Conservation (phyloP, 2,329 filamentous ascomycete genomes). For the Diaporthe batatas region DNA sequence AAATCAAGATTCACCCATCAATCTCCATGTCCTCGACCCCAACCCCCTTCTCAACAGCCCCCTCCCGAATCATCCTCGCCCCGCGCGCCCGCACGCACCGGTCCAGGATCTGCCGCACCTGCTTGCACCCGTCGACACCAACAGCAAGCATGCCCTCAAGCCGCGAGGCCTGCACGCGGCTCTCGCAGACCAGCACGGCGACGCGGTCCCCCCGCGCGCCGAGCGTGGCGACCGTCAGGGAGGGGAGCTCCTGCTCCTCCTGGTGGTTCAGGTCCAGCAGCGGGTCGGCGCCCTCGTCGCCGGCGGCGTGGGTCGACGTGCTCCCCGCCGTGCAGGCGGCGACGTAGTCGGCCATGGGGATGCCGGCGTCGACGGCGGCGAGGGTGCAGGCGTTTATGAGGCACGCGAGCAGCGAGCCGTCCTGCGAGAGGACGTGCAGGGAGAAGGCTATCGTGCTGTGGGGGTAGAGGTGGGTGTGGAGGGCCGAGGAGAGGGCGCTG, state of each 20-base stretch:
- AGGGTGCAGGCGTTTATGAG: conserved; percentile 93
- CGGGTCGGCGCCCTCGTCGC: conserved; percentile 80
- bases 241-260: conserved; percentile 90
- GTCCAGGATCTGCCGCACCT: conserved; percentile 86
- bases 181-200: conserved; percentile 86
- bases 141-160: conserved; percentile 95
- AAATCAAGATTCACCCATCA: conserved; percentile 51
- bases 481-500: conserved; percentile 79
- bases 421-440: conserved; percentile 88
- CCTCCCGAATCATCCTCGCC: conserved; percentile 71
- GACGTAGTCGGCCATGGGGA: conserved; percentile 95
- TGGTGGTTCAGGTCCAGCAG: conserved; percentile 82
- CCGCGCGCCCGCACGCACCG: conserved; percentile 81
- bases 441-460: conserved; percentile 87
- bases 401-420: conserved; percentile 90
- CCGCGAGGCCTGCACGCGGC: conserved; percentile 82
- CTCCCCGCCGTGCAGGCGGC: conserved; percentile 89
- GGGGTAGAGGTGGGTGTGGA: conserved; percentile 91
- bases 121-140: conserved; percentile 90
- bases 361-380: conserved; percentile 92
- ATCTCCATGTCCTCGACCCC: conserved; percentile 64
- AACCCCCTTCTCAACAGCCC: conserved; percentile 62
- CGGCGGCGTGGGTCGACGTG: conserved; percentile 74
- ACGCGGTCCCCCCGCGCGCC: conserved; percentile 80
- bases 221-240: conserved; percentile 86